These are phyloP conservation scores for Penicillium odoratum DNA, from an alignment of 495 filamentous ascomycete genomes.

Conservation along the genomic window DNA sequence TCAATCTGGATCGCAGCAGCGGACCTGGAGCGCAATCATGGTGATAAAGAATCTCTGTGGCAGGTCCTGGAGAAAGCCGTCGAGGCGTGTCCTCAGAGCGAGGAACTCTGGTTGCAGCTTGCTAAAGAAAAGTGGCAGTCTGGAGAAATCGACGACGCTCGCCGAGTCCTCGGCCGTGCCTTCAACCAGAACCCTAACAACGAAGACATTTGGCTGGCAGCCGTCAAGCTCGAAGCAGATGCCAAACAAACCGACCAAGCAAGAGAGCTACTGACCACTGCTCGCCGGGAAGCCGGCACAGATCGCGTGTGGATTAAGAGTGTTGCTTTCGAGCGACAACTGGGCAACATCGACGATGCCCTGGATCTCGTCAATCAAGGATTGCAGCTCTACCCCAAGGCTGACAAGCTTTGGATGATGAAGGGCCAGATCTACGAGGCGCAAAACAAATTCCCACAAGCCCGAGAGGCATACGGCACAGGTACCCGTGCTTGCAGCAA, in stretches of 20 bases:
- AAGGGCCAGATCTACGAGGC: conserved; percentile 96
- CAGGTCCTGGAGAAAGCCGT: conserved; percentile 88
- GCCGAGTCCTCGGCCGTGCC: conserved; percentile 76
- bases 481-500: conserved; percentile 84
- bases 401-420: conserved; percentile 95
- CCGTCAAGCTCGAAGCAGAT: conserved; percentile 92
- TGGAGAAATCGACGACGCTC: conserved; percentile 80
- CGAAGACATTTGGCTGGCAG: conserved; percentile 95
- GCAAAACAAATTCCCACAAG: conserved; percentile 72
- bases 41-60: conserved; percentile 78
- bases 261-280: conserved; percentile 73
- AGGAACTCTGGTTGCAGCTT: conserved; percentile 93
- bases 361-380: conserved; percentile 86
- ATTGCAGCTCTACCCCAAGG: conserved; percentile 81
- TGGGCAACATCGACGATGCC: conserved; percentile 73
- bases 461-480: conserved; percentile 85
- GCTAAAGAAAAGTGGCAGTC: conserved; percentile 91
- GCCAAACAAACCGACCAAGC: conserved; percentile 78
- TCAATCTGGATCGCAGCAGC: conserved; percentile 86
- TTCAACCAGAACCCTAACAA: conserved; percentile 94
- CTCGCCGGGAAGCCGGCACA: conserved; percentile 82
- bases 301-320: conserved; percentile 97
- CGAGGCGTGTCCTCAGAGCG: conserved; percentile 84
- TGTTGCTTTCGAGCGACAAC: conserved; percentile 85
- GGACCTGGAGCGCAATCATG: conserved; percentile 88